Evolutionary conservation across 768 basidiomycete species (phyloP).

Genomic region (Suillus plorans): DNA sequence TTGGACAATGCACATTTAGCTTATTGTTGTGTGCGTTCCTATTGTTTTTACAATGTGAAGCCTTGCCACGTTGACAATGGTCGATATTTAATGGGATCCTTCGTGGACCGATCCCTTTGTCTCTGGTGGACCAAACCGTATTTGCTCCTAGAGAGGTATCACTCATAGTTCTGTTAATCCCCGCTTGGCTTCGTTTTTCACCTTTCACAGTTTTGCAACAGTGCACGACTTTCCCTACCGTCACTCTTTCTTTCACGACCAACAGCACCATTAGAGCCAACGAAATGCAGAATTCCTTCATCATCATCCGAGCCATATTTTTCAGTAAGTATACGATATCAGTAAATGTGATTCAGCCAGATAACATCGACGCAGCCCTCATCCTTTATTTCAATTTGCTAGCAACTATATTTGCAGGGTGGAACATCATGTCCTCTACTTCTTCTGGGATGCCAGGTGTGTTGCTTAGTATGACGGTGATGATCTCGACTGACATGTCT

Average conservation of each 20-base stretch:
- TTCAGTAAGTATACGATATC: constrained; percentile 46
- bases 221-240: neutral
- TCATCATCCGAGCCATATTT: constrained; percentile 54
- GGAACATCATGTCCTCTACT: constrained; percentile 48
- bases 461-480: constrained; percentile 11
- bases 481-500: constrained; percentile 1
- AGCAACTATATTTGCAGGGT: constrained; percentile 53
- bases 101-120: constrained; percentile 12
- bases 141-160: constrained; percentile 12
- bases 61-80: constrained; percentile 10
- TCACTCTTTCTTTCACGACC: constrained; percentile 16
- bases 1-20: constrained; percentile 19
- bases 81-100: constrained; percentile 14
- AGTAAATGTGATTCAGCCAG: neutral
- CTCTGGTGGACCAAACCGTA: constrained; percentile 19
- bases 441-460: constrained; percentile 38
- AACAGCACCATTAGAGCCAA: constrained; percentile 9
- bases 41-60: constrained; percentile 19
- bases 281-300: constrained; percentile 50
- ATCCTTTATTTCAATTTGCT: constrained; percentile 52
- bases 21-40: constrained; percentile 19
- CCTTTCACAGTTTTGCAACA: neutral
- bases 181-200: neutral
- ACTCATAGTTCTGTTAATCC: constrained; percentile 1
- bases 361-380: constrained; percentile 29